Evolutionary conservation across 202 grass and related monocot species (phyloP), one percentile per base, ranked within the genome.

Genomic region (Cymbopogon flexuosus): DNA sequence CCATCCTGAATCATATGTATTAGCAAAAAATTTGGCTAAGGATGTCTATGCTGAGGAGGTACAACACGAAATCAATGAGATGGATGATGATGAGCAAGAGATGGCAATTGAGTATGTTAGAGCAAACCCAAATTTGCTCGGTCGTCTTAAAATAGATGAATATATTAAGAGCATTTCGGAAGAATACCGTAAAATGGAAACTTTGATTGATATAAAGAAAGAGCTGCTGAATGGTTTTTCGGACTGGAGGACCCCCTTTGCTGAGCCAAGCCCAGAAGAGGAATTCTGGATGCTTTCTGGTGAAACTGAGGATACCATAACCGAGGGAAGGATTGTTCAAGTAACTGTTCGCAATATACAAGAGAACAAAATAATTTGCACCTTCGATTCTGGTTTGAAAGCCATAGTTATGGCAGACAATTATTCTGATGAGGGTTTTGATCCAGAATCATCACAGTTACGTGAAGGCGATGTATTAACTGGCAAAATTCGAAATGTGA

Each of bases 221-320:
- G 96, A 93, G 74, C 74, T 99, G 16, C 10, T 82, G 16, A 21
- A 70, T 35, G 96, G 96, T 73, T 99, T 96, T 65, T 30, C 29
- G 23, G 96, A 99, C 70, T 82, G 84, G 81, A 90, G 93, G 83
- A 81, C 7, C 19, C 62, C 57, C n/a, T 96, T 78, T 81, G 82
- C 74, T 8, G 96, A 99, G 42, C 96, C 90, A 65, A 93, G 57
- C 65, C 76, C 90, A 36, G 93, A 99, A n/a, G 90, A 99, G 75
- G 90, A 96, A 80, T 99, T 99, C 74, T 89, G 86, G 82, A 89
- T 99, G 96, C 90, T 99, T 74, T 93, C 90, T 76, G 96, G 96
- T 69, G 96, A 99, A 91, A 93, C 93, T 72, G 93, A 96, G 22
- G 93, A 99, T 72, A 90, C 87, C 56, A 91, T 99, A 85, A 86